phyloP scores from a whole-genome alignment of 176 grass and related monocot species.

The Bonia amplexicaulis region DNA sequence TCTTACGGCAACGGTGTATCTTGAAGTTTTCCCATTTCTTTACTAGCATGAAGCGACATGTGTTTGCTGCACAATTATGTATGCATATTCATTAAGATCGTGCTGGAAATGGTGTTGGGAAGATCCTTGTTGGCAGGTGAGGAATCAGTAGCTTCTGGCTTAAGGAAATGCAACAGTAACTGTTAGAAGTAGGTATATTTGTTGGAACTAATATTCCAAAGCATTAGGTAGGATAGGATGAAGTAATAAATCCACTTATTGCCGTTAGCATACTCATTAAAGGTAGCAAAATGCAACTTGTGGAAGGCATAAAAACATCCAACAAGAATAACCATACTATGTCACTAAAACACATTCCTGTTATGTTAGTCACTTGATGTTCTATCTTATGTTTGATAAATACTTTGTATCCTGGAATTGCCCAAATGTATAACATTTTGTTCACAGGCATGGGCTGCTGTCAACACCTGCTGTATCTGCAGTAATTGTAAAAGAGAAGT shows the following conservation, averaged over 20 bases:
- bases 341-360: background rate
- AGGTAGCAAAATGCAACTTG: background rate
- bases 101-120: conserved; percentile 87
- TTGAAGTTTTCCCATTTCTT: background rate
- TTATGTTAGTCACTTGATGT: conserved; percentile 11
- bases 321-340: background rate
- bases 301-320: background rate
- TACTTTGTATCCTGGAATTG: background rate
- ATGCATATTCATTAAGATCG: conserved; percentile 54
- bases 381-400: background rate
- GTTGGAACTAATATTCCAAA: background rate
- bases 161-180: background rate
- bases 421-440: background rate
- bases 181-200: background rate
- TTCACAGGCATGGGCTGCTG: conserved; percentile 62
- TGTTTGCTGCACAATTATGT: too few species aligned
- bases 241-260: background rate
- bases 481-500: conserved; percentile 80
- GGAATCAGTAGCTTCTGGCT: conserved; percentile 4
- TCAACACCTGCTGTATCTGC: conserved; percentile 90
- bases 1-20: background rate
- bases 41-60: too few species aligned
- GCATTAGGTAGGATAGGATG: background rate
- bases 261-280: background rate
- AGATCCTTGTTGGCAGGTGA: conserved; percentile 76